Conservation (phyloP, 1,284 basidiomycete genomes). For the Tylopilus sp. region DNA sequence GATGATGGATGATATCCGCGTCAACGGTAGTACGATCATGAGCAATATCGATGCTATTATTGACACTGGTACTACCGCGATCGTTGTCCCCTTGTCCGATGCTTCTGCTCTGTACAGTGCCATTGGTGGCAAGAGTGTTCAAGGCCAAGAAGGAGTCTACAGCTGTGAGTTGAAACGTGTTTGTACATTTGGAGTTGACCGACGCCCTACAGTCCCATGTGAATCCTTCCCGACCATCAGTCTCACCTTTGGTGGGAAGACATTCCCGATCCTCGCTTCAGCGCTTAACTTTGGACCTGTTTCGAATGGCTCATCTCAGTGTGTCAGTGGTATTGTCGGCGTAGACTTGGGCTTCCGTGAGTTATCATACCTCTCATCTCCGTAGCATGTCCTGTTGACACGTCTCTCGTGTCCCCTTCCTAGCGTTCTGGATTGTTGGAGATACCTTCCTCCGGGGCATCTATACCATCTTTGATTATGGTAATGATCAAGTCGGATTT, state of each 20-base stretch:
- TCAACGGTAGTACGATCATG: slow-evolving; percentile 24
- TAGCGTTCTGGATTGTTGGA: slow-evolving; percentile 24
- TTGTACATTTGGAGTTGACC: not conserved
- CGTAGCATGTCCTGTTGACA: not conserved
- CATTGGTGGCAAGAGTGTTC: slow-evolving; percentile 15
- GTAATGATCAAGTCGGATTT: slow-evolving; percentile 22
- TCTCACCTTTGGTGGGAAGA: slow-evolving; percentile 17
- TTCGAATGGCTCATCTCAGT: slow-evolving; percentile 18
- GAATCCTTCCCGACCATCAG: slow-evolving; percentile 18
- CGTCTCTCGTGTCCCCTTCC: not conserved
- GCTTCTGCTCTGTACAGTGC: slow-evolving; percentile 3
- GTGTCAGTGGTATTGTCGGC: slow-evolving; percentile 20
- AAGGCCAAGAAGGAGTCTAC: slow-evolving; percentile 3
- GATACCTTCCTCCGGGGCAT: slow-evolving; percentile 19
- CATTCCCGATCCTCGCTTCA: slow-evolving; percentile 16
- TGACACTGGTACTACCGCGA: slow-evolving; percentile 26
- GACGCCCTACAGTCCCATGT: slow-evolving; percentile 21
- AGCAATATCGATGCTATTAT: slow-evolving; percentile 48
- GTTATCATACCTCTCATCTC: not conserved
- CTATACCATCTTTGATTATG: slow-evolving; percentile 25
- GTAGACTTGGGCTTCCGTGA: not conserved
- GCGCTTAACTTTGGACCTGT: slow-evolving; percentile 25
- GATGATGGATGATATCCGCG: slow-evolving; percentile 27
- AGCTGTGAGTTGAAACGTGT: slow-evolving; percentile 9
- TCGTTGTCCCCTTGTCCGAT: not conserved